These are phyloP conservation scores for Pleurotus tuoliensis DNA, from an alignment of 768 basidiomycete species.

Conservation along the genomic window DNA sequence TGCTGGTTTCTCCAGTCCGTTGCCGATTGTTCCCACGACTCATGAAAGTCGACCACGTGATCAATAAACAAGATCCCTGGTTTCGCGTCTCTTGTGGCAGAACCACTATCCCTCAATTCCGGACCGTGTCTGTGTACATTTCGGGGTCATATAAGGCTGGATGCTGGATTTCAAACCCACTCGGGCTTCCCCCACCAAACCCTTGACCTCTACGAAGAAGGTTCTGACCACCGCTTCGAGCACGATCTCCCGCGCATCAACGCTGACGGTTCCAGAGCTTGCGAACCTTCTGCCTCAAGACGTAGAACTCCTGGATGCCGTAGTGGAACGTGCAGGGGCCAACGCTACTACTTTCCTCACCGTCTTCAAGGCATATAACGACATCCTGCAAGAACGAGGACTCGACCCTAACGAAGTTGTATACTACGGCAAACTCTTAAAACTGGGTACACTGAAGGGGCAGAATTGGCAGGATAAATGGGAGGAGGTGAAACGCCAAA, in stretches of 20 bases:
- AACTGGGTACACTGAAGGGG: conserved; percentile 79
- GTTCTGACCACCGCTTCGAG: conserved; percentile 1
- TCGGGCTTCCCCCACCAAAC: conserved; percentile 8
- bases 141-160: background rate
- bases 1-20: too few species aligned
- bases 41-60: background rate
- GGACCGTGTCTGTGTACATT: background rate
- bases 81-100: background rate
- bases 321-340: conserved; percentile 64
- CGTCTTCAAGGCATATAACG: conserved; percentile 84
- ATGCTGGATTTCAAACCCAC: conserved; percentile 10
- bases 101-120: background rate
- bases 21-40: too few species aligned
- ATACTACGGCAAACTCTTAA: conserved; percentile 79
- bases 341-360: conserved; percentile 72
- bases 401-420: conserved; percentile 78
- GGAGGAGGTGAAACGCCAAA: conserved; percentile 60
- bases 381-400: conserved; percentile 68
- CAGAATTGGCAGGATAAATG: conserved; percentile 82
- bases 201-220: background rate
- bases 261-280: conserved; percentile 46
- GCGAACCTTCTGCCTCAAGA: conserved; percentile 48
- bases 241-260: conserved; percentile 39
- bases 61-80: background rate
- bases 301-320: conserved; percentile 69